Conservation (phyloP, 2,329 filamentous ascomycete genomes). For the Aspergillus awamori region DNA sequence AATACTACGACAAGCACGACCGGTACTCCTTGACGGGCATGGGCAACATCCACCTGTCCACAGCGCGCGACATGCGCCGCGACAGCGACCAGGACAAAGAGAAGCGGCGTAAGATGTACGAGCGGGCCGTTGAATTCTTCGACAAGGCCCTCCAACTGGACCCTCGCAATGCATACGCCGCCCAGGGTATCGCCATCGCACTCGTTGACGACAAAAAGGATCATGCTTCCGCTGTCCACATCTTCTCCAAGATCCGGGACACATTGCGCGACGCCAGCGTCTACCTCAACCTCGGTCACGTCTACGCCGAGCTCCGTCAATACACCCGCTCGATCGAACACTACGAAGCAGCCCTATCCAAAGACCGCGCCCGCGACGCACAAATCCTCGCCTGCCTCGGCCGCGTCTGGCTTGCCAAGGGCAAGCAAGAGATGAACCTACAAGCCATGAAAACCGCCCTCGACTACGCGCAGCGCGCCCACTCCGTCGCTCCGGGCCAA, state of each 20-base stretch:
- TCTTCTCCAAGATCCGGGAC: conserved; percentile 88
- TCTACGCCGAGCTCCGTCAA: conserved; percentile 87
- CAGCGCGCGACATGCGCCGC: conserved; percentile 91
- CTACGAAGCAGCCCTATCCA: conserved; percentile 82
- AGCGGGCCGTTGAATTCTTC: conserved; percentile 95
- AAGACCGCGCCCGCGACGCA: conserved; percentile 76
- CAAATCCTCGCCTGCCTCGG: conserved; percentile 83
- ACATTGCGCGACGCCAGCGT: conserved; percentile 86
- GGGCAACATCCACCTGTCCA: conserved; percentile 89
- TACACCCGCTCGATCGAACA: conserved; percentile 89
- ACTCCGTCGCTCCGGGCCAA: conserved; percentile 77
- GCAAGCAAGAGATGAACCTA: conserved; percentile 67
- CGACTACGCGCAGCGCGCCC: conserved; percentile 67
- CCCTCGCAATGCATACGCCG: conserved; percentile 91
- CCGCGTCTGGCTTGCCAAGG: conserved; percentile 82
- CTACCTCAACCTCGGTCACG: conserved; percentile 89
- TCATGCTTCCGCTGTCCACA: conserved; percentile 75
- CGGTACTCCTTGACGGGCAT: conserved; percentile 95
- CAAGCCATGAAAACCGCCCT: conserved; percentile 66
- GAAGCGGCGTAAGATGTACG: conserved; percentile 83
- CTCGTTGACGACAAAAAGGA: conserved; percentile 94
- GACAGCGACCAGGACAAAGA: conserved; percentile 88
- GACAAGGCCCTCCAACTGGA: conserved; percentile 97
- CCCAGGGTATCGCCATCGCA: conserved; percentile 92
- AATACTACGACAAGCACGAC: conserved; percentile 95